Evolutionary conservation across 2,329 filamentous ascomycete genomes (phyloP), one percentile per base, ranked within the genome.

Genomic region (Microdochium trichocladiopsis): DNA sequence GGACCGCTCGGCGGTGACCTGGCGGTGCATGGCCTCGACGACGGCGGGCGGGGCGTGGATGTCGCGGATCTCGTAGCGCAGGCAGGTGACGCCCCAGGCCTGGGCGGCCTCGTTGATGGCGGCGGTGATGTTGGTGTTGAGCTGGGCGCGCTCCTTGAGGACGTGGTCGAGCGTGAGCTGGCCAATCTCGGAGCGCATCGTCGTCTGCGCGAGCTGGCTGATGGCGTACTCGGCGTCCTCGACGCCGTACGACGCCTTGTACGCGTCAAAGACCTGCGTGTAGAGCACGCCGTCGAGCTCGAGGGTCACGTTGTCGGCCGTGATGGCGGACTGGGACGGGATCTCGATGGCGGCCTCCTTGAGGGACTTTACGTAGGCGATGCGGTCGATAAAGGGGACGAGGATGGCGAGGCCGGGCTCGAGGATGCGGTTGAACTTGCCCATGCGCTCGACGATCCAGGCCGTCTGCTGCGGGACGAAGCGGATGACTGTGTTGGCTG

Each of bases 401-500:
- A 99, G 74, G 57, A 99, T 80, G 22, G 94, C 92, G 56, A 99
- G 77, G 53, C 94, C 94, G 3, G 94, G 94, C 63, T 96, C 83
- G 50, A 99, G 76, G 64, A 99, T 96, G 55, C 92, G 83, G 73
- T 90, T 87, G 76, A 96, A 99, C 72, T 92, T 94, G 63, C 94
- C 94, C 94, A 99, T 99, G 66, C 94, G 92, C 81, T 99, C 94
- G 53, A 99, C 94, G 54, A 99, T 93, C 94, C 94, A 99, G 69
- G 94, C 94, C 62, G 93, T 97, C 76, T 99, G 94, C 73, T 99
- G 94, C n/a, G 94, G 94, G 43, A 99, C 94, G 72, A 97, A 99
- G 55, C 93, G 90, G 62, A 99, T 78, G 57, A 99, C 78, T 3
- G 94, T 99, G 73, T 99, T 99, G 60, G 92, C 89, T 25, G 94